Evolutionary conservation across 1,284 basidiomycete species (phyloP), one percentile per base, ranked within the genome.

Genomic region (Rhizoctonia solani): DNA sequence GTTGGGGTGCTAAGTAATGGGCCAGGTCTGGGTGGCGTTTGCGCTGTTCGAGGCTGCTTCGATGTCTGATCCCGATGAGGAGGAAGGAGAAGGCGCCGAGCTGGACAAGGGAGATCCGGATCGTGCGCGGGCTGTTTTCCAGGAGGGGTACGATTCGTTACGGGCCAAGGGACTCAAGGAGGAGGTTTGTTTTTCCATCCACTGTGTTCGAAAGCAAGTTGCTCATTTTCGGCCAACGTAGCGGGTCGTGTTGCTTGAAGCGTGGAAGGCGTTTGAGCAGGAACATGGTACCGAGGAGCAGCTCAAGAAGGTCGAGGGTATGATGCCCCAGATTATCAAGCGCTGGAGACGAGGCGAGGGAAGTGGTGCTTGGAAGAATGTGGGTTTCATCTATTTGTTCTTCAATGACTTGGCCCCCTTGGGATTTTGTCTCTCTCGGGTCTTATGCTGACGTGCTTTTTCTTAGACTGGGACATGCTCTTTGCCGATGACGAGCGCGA

Each of bases 401-500:
- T 21, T 44, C 42, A 44, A 29, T 49, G n/a, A n/a, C n/a, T n/a
- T n/a, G n/a, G n/a, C n/a, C n/a, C n/a, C n/a, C n/a, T n/a, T n/a
- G n/a, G n/a, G n/a, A n/a, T n/a, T n/a, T n/a, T n/a, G n/a, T n/a
- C n/a, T n/a, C n/a, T n/a, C n/a, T n/a, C n/a, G n/a, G n/a, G n/a
- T n/a, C n/a, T n/a, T n/a, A n/a, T n/a, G n/a, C n/a, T n/a, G n/a
- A n/a, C n/a, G n/a, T n/a, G n/a, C n/a, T n/a, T n/a, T n/a, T n/a
- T n/a, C 27, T 16, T 74, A 93, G 93, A 95, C 75, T 96, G 91
- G 88, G 94, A 96, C 75, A 86, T 95, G 75, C 88, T 95, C 23
- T 98, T 97, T 77, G 87, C 93, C 32, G 95, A 97, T 80, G 95
- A 98, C 82, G 93, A 96, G 74, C 85, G 88, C 66, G 93, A 95